Evolutionary conservation across 2,329 filamentous ascomycete species (phyloP).

Genomic region (Fusarium miscanthi): DNA sequence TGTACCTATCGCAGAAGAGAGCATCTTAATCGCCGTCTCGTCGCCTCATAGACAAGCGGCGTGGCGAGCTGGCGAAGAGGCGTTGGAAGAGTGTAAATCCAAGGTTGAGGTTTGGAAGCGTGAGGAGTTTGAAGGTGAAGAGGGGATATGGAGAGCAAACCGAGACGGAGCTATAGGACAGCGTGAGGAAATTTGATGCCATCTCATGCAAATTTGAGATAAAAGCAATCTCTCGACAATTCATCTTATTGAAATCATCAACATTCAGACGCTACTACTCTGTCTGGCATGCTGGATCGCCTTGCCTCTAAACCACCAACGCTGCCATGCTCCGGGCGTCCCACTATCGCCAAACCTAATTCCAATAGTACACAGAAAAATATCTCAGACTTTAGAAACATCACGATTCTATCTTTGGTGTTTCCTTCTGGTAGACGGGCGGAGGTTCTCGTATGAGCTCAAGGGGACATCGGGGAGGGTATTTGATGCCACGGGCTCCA

Average conservation of each 20-base stretch:
- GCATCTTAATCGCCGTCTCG: slow-evolving; percentile 88
- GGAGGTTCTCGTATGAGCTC: slow-evolving; percentile 53
- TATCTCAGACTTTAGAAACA: not conserved
- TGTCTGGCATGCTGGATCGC: not conserved
- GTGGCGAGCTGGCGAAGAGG: slow-evolving; percentile 90
- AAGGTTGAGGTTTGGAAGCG: slow-evolving; percentile 95
- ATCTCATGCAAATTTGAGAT: not conserved
- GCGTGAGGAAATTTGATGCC: slow-evolving; percentile 48
- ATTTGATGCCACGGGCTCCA: slow-evolving; percentile 40
- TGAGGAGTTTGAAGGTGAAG: slow-evolving; percentile 84
- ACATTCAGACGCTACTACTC: slow-evolving; percentile 8
- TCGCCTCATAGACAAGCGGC: slow-evolving; percentile 84
- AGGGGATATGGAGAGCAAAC: slow-evolving; percentile 90
- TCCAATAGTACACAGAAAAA: slow-evolving; percentile 10
- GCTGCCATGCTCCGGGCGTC: slow-evolving; percentile 10
- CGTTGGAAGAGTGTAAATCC: slow-evolving; percentile 86
- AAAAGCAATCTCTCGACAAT: not conserved
- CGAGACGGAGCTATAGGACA: slow-evolving; percentile 74
- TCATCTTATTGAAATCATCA: slow-evolving; percentile 3
- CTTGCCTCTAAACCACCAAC: slow-evolving; percentile 8
- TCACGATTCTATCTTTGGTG: slow-evolving; percentile 9
- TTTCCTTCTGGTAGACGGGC: slow-evolving; percentile 49
- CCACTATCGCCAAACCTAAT: slow-evolving; percentile 8
- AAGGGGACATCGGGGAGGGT: slow-evolving; percentile 53
- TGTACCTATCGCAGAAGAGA: slow-evolving; percentile 92